phyloP scores from a whole-genome alignment of 2,329 filamentous ascomycete genomes.

The Talaromyces albobiverticillius region DNA sequence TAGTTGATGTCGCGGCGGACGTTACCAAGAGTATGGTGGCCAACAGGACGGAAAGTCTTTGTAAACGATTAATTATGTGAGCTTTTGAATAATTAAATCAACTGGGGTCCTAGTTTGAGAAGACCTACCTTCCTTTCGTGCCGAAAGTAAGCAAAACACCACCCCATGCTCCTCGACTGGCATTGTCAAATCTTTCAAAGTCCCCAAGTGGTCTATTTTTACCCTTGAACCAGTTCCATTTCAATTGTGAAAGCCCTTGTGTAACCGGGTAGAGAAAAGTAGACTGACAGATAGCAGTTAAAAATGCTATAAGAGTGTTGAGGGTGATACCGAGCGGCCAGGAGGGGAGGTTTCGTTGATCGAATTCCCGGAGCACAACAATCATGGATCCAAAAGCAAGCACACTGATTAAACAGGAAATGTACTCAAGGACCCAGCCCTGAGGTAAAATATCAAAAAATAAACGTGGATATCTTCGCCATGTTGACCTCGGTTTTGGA shows the following conservation, averaged over 20 bases:
- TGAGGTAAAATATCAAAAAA: neutral
- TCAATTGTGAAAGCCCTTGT: constrained; percentile 8
- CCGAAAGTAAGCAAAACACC: constrained; percentile 6
- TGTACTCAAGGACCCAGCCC: constrained; percentile 5
- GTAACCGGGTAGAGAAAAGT: constrained; percentile 5
- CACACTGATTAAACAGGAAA: constrained; percentile 9
- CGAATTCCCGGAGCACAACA: constrained; percentile 1
- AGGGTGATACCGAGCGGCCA: constrained; percentile 5
- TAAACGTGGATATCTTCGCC: neutral
- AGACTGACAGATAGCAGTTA: constrained; percentile 9
- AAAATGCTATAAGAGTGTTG: constrained; percentile 6
- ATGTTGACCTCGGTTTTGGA: neutral
- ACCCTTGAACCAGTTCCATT: constrained; percentile 2
- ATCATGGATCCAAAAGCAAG: neutral
- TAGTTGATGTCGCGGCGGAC: constrained; percentile 8
- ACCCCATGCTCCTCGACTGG: constrained; percentile 10
- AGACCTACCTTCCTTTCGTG: constrained; percentile 11
- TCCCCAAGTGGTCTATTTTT: constrained; percentile 3
- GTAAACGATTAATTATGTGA: neutral
- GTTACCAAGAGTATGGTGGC: constrained; percentile 7
- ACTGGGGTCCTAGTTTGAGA: neutral
- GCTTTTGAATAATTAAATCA: neutral
- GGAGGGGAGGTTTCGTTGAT: neutral
- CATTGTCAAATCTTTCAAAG: constrained; percentile 7
- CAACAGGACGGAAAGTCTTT: constrained; percentile 2